phyloP scores from a whole-genome alignment of 2,329 filamentous ascomycete genomes.

The Zymoseptoria pseudotritici region DNA sequence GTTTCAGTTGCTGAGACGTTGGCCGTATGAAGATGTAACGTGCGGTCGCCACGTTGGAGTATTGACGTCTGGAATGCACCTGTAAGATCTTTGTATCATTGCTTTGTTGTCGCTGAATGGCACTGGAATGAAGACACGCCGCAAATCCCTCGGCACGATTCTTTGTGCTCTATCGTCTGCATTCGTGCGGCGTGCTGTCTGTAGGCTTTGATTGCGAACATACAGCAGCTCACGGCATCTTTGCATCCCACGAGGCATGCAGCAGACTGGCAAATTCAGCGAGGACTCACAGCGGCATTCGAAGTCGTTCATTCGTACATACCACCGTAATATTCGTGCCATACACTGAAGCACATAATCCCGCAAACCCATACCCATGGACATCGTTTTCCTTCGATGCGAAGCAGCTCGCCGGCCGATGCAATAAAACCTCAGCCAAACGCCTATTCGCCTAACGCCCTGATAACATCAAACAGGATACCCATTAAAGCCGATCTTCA shows the following conservation, averaged over 20 bases:
- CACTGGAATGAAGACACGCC: not conserved
- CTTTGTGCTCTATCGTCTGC: not conserved
- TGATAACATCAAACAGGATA: conserved; percentile 40
- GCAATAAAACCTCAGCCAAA: conserved; percentile 7
- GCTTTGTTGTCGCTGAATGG: not conserved
- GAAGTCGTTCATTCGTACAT: conserved; percentile 1
- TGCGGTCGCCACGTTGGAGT: not conserved
- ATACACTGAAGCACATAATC: not conserved
- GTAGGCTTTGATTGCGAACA: not conserved
- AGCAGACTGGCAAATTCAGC: not conserved
- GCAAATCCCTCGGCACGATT: conserved; percentile 2
- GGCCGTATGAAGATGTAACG: not conserved
- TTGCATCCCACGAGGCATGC: not conserved
- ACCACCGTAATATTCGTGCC: not conserved
- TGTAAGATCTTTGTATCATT: not conserved
- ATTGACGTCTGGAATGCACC: conserved; percentile 1
- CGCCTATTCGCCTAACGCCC: conserved; percentile 31
- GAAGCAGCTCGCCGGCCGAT: not conserved
- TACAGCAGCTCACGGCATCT: not conserved
- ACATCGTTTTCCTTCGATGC: not conserved
- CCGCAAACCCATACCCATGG: not conserved
- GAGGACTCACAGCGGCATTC: not conserved
- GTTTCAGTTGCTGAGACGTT: conserved; percentile 12
- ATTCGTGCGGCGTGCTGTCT: not conserved
- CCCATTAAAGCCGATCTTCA: conserved; percentile 43